Base-by-base conservation (phyloP, 2,329 filamentous ascomycete species). In the Ophiobolus disseminans region DNA sequence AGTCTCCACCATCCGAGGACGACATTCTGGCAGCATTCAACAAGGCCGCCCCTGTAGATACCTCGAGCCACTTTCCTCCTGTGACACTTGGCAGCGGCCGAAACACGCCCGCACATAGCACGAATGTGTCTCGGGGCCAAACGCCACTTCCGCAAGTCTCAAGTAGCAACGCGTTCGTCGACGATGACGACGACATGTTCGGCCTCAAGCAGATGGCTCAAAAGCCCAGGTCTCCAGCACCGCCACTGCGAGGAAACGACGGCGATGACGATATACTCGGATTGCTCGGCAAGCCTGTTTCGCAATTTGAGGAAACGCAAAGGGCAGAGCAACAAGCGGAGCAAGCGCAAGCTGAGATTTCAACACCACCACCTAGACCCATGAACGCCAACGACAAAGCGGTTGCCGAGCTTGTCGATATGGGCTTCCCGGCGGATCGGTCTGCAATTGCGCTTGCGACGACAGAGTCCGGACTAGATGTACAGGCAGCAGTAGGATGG, bases 401-500 rank as follows among this genome's bases (percentile, higher is more conserved):
- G 8, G 84, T 97, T 20, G 90, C 90, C 8, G 91, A 97, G 69
- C 77, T 99, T 20, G 86, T 97, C 3, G 93, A 97, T 59, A 97
- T 97, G 84, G 94, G 94, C 0, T 99, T 99, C 62, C 86, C 90
- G 0, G 82, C 86, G 0, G 90, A 96, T 49, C 91, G 91, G 64
- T 88, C 94, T n/a, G 82, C 83, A 44, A 81, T 87, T 54, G 94
- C 91, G 4, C 75, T 99, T 31, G 85, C 86, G 9, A 88, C 91
- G 63, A 96, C 89, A 23, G 88, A 90, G 3, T 86, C 86, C 3
- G 90, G 90, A 2, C 75, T 86, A 1, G 88, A 97, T 67, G 85
- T 96, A 8, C 91, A 96, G 70, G 87, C 86, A 39, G 93, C 93
- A 2, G 90, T 96, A 5, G 87, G 92, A 31, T 95, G 88, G 86